Conservation (phyloP, 306 rosid genomes). For the Citrullus amarus region DNA sequence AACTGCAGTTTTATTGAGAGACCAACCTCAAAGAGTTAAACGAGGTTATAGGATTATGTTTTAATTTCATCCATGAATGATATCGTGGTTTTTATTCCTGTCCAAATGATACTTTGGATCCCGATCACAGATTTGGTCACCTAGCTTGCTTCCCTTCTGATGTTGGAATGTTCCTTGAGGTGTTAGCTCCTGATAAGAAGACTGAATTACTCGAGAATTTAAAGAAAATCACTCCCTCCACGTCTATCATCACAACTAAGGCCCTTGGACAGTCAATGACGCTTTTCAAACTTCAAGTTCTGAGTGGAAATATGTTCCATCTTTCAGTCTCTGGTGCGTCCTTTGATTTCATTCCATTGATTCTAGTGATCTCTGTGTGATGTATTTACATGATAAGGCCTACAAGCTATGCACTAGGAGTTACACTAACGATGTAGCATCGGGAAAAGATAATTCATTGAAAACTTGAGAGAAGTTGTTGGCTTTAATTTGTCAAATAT, state of each 20-base stretch:
- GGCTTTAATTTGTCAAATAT: background rate
- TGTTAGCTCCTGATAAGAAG: constrained; percentile 53
- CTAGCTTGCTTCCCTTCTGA: constrained; percentile 73
- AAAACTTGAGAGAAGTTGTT: background rate
- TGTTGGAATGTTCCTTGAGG: constrained; percentile 63
- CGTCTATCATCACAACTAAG: constrained; percentile 35
- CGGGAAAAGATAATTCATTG: background rate
- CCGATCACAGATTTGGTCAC: constrained; percentile 76
- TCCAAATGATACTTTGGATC: constrained; percentile 16
- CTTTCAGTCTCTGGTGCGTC: constrained; percentile 56
- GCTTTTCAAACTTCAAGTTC: constrained; percentile 55
- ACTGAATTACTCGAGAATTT: constrained; percentile 47
- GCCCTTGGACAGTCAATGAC: constrained; percentile 64
- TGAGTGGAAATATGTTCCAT: constrained; percentile 35
- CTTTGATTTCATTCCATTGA: constrained; percentile 1
- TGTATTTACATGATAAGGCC: background rate
- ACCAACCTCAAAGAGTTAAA: background rate
- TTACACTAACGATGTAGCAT: background rate
- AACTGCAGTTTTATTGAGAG: too few relatives aligned
- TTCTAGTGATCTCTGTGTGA: background rate
- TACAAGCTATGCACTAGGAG: background rate
- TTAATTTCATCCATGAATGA: constrained; percentile 2
- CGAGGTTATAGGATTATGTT: background rate
- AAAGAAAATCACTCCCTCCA: constrained; percentile 23
- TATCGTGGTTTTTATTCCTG: background rate